These are phyloP conservation scores for Exophiala calicioides DNA, from an alignment of 2,329 filamentous ascomycete genomes.

Conservation along the genomic window DNA sequence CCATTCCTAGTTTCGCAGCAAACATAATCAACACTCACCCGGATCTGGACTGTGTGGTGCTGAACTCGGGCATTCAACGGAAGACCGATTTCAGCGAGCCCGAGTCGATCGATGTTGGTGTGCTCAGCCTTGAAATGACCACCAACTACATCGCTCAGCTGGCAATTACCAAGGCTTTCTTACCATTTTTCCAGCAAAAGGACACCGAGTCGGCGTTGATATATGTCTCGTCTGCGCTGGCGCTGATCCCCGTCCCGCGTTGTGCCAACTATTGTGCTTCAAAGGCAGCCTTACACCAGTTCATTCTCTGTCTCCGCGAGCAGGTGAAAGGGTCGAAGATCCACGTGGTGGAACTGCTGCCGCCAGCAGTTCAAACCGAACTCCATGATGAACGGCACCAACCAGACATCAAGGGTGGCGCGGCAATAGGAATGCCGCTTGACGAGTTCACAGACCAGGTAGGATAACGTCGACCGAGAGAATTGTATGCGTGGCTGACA, in stretches of 20 bases:
- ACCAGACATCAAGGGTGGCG: conserved; percentile 53
- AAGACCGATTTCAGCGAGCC: conserved; percentile 53
- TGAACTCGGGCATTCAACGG: conserved; percentile 58
- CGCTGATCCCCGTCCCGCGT: conserved; percentile 50
- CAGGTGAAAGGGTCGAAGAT: conserved; percentile 53
- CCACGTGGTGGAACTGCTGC: conserved; percentile 55
- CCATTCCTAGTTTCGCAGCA: conserved; percentile 48
- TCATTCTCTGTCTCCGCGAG: conserved; percentile 53
- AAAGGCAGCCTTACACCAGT: conserved; percentile 59
- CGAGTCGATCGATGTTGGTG: conserved; percentile 47
- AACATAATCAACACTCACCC: conserved; percentile 46
- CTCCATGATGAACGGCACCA: conserved; percentile 58
- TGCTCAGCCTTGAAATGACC: conserved; percentile 48
- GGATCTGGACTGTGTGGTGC: conserved; percentile 54
- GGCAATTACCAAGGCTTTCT: conserved; percentile 52
- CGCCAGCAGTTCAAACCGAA: conserved; percentile 59
- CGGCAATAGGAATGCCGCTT: conserved; percentile 56
- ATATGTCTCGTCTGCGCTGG: conserved; percentile 55
- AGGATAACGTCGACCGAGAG: conserved; percentile 3
- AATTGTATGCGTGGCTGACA: background rate
- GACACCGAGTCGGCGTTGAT: conserved; percentile 45
- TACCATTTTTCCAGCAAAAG: conserved; percentile 52
- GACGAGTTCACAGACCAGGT: conserved; percentile 52
- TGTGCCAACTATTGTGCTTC: conserved; percentile 57
- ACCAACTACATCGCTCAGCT: conserved; percentile 55